Conservation (phyloP, 345 rosid species). For the Fremontodendron californicum region DNA sequence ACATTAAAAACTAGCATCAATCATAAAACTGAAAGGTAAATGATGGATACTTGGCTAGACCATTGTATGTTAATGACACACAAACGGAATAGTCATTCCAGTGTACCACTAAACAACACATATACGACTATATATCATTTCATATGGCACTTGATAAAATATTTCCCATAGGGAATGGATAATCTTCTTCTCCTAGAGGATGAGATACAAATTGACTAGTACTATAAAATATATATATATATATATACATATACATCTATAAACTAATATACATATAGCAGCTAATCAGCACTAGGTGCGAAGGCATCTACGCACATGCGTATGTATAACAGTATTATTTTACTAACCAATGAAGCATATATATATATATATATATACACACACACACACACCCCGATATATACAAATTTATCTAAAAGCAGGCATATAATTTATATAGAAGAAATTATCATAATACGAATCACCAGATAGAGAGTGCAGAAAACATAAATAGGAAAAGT, state of each 20-base stretch:
- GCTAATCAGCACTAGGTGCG: neutral
- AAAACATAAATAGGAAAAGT: neutral
- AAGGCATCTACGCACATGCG: neutral
- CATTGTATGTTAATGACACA: neutral
- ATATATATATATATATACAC: too few relatives aligned
- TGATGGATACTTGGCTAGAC: neutral
- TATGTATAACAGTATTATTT: neutral
- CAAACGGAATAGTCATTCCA: neutral
- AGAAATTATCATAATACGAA: neutral
- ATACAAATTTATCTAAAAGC: neutral
- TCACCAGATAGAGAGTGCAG: neutral
- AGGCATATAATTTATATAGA: neutral
- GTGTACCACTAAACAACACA: neutral
- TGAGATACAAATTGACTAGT: neutral
- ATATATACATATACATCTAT: neutral
- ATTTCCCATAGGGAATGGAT: neutral
- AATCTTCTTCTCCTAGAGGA: neutral
- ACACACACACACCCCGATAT: neutral
- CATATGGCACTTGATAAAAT: neutral
- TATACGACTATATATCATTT: neutral
- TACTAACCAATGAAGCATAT: neutral
- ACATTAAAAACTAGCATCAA: constrained; percentile 10
- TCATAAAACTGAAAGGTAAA: neutral
- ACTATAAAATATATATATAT: neutral
- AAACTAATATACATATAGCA: neutral